Conservation (phyloP, 164 flowering plant species). For the Nymphaea thermarum region DNA sequence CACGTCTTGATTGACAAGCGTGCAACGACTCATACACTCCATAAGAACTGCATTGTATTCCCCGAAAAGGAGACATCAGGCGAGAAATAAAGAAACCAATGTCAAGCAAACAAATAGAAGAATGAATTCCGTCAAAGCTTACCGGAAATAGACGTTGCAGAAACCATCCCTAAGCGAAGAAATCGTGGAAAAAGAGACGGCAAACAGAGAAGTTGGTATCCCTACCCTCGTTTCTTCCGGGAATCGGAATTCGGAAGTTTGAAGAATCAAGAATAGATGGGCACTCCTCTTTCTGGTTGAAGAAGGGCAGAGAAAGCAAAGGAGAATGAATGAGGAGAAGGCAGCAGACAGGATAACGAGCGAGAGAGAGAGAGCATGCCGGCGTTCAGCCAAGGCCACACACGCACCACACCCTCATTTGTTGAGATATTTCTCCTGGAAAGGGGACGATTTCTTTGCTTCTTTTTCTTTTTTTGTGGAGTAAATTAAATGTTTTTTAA, state of each 20-base stretch:
- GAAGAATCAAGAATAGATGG: background rate
- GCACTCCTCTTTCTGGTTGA: background rate
- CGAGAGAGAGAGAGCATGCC: background rate
- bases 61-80: background rate
- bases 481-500: no score
- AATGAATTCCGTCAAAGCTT: background rate
- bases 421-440: background rate
- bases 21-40: slow-evolving; percentile 79
- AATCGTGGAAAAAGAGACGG: slow-evolving; percentile 15
- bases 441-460: no score
- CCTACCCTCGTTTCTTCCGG: background rate
- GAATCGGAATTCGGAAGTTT: background rate
- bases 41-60: slow-evolving; percentile 42
- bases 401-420: background rate
- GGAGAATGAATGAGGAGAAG: background rate
- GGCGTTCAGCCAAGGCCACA: slow-evolving; percentile 1
- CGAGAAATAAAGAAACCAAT: slow-evolving; percentile 1
- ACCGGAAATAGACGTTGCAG: slow-evolving; percentile 61
- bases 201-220: background rate
- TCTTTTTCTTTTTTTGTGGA: no score
- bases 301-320: background rate
- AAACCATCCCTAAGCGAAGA: slow-evolving; percentile 30
- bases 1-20: slow-evolving; percentile 42
- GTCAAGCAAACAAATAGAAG: background rate
- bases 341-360: background rate